These are phyloP conservation scores for Fusarium tuaranense DNA, from an alignment of 2,329 filamentous ascomycete genomes.

Conservation along the genomic window DNA sequence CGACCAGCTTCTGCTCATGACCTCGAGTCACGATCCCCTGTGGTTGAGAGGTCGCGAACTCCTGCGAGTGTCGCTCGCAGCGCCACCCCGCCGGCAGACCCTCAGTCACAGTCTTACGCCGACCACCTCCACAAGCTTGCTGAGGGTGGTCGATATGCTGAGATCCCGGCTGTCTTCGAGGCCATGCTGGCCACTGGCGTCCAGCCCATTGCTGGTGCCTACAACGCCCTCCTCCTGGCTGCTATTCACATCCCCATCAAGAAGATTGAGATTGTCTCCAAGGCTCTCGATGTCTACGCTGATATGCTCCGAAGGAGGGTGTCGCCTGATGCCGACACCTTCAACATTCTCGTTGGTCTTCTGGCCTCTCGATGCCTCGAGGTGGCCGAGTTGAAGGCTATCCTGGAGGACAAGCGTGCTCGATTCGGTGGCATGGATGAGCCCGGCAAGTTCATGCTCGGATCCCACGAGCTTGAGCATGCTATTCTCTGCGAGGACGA, in stretches of 20 bases:
- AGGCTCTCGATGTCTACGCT: slow-evolving; percentile 93
- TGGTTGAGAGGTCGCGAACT: slow-evolving; percentile 54
- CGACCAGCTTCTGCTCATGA: slow-evolving; percentile 54
- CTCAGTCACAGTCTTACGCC: slow-evolving; percentile 78
- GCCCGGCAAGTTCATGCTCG: slow-evolving; percentile 86
- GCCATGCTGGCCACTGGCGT: slow-evolving; percentile 86
- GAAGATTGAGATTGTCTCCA: slow-evolving; percentile 86
- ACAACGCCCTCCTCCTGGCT: slow-evolving; percentile 89
- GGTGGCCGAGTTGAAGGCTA: slow-evolving; percentile 77
- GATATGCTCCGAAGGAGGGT: slow-evolving; percentile 94
- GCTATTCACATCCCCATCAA: slow-evolving; percentile 85
- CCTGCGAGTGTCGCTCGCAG: slow-evolving; percentile 64
- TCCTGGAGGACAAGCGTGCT: slow-evolving; percentile 82
- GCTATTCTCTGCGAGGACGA: slow-evolving; percentile 90
- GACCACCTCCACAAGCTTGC: slow-evolving; percentile 82
- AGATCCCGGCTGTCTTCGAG: slow-evolving; percentile 93
- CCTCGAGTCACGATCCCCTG: slow-evolving; percentile 56
- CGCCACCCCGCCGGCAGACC: slow-evolving; percentile 71
- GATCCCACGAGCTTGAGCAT: slow-evolving; percentile 87
- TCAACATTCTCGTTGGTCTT: slow-evolving; percentile 86
- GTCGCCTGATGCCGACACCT: slow-evolving; percentile 84
- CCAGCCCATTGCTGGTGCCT: slow-evolving; percentile 84
- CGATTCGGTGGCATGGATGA: slow-evolving; percentile 90
- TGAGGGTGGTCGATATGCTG: slow-evolving; percentile 78
- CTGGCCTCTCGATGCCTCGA: slow-evolving; percentile 85